These are phyloP conservation scores for Termitomyces sp. DNA, from an alignment of 768 basidiomycete genomes.

Conservation along the genomic window DNA sequence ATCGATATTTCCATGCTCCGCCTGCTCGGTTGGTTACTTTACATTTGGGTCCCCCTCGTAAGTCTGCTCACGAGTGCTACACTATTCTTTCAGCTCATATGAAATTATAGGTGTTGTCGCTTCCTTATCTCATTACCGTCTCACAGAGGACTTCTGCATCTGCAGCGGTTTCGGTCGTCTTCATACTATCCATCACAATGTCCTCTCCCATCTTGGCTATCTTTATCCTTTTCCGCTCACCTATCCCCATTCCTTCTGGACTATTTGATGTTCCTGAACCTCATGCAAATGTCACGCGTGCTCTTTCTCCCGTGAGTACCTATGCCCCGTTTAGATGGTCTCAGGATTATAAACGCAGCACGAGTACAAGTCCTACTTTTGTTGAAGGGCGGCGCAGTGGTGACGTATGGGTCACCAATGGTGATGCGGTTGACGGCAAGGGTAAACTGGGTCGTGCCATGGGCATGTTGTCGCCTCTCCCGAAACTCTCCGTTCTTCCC, in stretches of 20 bases:
- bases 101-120: slow-evolving; percentile 42
- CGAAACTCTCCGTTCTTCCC: slow-evolving; percentile 66
- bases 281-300: slow-evolving; percentile 35
- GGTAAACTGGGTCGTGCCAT: slow-evolving; percentile 54
- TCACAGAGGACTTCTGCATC: slow-evolving; percentile 32
- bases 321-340: slow-evolving; percentile 37
- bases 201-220: slow-evolving; percentile 64
- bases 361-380: slow-evolving; percentile 56
- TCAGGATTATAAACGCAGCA: slow-evolving; percentile 59
- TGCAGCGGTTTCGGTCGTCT: slow-evolving; percentile 37
- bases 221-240: slow-evolving; percentile 53
- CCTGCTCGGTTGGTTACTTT: slow-evolving; percentile 56
- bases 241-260: slow-evolving; percentile 61
- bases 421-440: slow-evolving; percentile 68
- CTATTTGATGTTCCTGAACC: slow-evolving; percentile 51
- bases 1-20: slow-evolving; percentile 52
- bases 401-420: slow-evolving; percentile 69
- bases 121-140: slow-evolving; percentile 54
- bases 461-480: slow-evolving; percentile 55
- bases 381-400: slow-evolving; percentile 68
- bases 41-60: slow-evolving; percentile 68
- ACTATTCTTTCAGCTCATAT: neutral
- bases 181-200: slow-evolving; percentile 58
- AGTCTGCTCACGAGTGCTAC: slow-evolving; percentile 20
- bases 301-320: slow-evolving; percentile 36